phyloP scores from a whole-genome alignment of 1,284 basidiomycete species.

The Xerocomus minutiporus region DNA sequence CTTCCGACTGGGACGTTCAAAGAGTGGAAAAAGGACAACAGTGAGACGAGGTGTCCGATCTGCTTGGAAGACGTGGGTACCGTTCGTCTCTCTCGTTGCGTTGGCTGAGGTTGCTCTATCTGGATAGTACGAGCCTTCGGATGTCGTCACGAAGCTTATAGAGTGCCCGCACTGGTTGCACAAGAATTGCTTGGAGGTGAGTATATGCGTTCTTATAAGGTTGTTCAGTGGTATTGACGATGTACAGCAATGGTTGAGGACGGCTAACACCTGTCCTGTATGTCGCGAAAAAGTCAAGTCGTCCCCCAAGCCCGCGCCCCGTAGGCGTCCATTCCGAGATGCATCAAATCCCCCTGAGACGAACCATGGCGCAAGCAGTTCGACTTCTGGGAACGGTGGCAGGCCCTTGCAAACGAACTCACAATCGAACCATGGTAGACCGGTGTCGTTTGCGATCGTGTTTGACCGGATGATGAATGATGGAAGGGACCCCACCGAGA shows the following conservation, averaged over 20 bases:
- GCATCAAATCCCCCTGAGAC: neutral
- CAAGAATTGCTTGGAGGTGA: constrained; percentile 64
- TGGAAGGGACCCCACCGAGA: constrained; percentile 9
- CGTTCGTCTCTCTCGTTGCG: neutral
- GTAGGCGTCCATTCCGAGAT: constrained; percentile 17
- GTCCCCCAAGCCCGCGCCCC: constrained; percentile 23
- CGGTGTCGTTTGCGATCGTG: constrained; percentile 16
- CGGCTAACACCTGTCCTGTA: constrained; percentile 63
- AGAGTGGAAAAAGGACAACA: constrained; percentile 60
- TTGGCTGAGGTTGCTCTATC: constrained; percentile 28
- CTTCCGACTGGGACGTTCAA: constrained; percentile 58
- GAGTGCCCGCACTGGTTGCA: constrained; percentile 75
- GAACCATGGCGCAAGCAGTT: neutral
- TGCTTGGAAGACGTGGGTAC: constrained; percentile 71
- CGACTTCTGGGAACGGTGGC: neutral
- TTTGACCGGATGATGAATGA: constrained; percentile 24
- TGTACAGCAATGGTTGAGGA: constrained; percentile 60
- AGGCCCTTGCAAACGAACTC: constrained; percentile 5
- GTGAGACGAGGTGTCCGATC: constrained; percentile 70
- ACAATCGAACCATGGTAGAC: constrained; percentile 15
- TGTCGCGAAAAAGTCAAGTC: constrained; percentile 51
- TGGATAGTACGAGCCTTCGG: constrained; percentile 48
- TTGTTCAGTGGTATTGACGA: neutral
- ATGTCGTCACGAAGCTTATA: constrained; percentile 57
- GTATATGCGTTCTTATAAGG: constrained; percentile 12